These are phyloP conservation scores for Hibiscus trionum DNA, from an alignment of 345 rosid genomes.

Conservation along the genomic window DNA sequence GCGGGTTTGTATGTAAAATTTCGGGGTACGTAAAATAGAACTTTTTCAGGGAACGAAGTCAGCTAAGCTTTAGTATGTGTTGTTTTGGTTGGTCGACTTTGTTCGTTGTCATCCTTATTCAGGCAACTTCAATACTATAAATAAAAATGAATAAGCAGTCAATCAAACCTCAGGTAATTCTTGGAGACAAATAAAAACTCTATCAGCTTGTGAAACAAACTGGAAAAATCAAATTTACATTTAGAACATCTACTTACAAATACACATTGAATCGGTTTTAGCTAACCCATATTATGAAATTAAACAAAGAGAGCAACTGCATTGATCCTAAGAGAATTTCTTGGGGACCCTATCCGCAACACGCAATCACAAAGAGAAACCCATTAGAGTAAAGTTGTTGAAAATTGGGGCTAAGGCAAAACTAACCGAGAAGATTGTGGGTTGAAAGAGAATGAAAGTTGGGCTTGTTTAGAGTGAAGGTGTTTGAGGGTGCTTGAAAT, in stretches of 20 bases:
- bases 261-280: background rate
- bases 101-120: too few relatives aligned
- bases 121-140: too few relatives aligned
- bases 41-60: too few relatives aligned
- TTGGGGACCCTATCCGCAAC: slow-evolving; percentile 28
- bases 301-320: slow-evolving; percentile 40
- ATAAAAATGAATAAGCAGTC: too few relatives aligned
- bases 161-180: slow-evolving; percentile 56
- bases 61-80: too few relatives aligned
- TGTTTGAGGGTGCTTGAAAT: slow-evolving; percentile 40
- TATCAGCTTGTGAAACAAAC: slow-evolving; percentile 94
- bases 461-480: slow-evolving; percentile 30
- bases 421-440: slow-evolving; percentile 31
- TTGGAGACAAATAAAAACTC: slow-evolving; percentile 81
- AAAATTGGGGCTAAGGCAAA: background rate
- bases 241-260: background rate
- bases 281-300: background rate
- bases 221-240: slow-evolving; percentile 12
- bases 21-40: too few relatives aligned
- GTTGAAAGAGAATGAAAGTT: slow-evolving; percentile 21
- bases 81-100: too few relatives aligned
- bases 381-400: background rate
- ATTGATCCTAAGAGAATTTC: slow-evolving; percentile 44
- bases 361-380: background rate
- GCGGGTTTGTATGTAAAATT: too few relatives aligned